These are phyloP conservation scores for Chaetomidium leptoderma DNA, from an alignment of 495 filamentous ascomycete species.

Conservation along the genomic window DNA sequence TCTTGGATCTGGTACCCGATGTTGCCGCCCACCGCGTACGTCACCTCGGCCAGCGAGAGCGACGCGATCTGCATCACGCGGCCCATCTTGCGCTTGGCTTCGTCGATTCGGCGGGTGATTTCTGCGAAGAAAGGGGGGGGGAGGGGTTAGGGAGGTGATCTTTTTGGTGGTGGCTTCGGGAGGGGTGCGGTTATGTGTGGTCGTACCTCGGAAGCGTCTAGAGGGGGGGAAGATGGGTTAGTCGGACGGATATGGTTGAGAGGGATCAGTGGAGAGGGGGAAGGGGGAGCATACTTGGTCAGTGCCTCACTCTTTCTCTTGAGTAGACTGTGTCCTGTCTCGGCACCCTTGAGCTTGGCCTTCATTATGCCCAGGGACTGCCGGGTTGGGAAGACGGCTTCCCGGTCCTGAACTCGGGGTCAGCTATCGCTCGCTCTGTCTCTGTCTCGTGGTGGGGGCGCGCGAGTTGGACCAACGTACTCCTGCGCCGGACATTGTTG, in stretches of 20 bases:
- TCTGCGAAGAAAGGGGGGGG: conserved; percentile 45
- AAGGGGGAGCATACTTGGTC: conserved; percentile 58
- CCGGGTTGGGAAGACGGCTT: conserved; percentile 96
- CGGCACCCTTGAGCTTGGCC: conserved; percentile 94
- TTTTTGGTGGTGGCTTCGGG: too few species aligned
- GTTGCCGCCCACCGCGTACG: conserved; percentile 92
- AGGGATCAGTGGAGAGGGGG: neutral
- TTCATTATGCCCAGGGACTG: conserved; percentile 98
- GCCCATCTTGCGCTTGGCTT: conserved; percentile 99
- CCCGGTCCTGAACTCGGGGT: conserved; percentile 59
- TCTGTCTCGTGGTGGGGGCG: conserved; percentile 4
- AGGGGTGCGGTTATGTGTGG: neutral
- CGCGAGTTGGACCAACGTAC: conserved; percentile 34
- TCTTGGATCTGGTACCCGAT: conserved; percentile 97
- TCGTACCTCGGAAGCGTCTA: conserved; percentile 80
- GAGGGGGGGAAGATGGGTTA: conserved; percentile 22
- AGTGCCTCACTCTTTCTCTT: conserved; percentile 94
- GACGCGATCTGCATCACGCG: conserved; percentile 98
- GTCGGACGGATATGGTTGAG: neutral
- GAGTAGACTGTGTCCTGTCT: conserved; percentile 78
- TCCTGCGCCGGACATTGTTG: conserved; percentile 57
- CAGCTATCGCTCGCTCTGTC: too few species aligned
- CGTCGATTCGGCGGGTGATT: conserved; percentile 94
- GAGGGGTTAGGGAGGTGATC: neutral
- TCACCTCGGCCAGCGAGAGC: conserved; percentile 96